Conservation (phyloP, 768 basidiomycete genomes). For the Melanogaster broomeanus region DNA sequence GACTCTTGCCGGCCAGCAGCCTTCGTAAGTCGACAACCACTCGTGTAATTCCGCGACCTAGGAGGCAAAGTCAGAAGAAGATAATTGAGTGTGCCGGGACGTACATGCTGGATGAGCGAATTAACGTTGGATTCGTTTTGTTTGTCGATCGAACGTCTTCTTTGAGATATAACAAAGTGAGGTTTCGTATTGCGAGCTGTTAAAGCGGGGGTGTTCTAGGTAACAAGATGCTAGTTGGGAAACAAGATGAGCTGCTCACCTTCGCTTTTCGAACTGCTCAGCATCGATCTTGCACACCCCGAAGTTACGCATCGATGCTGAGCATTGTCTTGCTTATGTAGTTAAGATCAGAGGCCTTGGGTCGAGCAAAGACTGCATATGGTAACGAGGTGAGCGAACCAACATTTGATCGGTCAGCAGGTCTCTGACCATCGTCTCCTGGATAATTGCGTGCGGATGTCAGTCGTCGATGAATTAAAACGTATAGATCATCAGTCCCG, state of each 20-base stretch:
- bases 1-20: conserved; percentile 1
- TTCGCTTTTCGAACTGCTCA: neutral
- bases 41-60: neutral
- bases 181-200: neutral
- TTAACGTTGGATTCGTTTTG: neutral
- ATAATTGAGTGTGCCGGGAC: neutral
- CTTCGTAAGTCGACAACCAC: neutral
- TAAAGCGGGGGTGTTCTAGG: neutral
- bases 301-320: neutral
- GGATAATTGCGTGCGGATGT: neutral
- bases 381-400: neutral
- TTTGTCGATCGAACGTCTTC: neutral
- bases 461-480: neutral
- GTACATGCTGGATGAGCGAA: neutral
- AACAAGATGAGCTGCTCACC: neutral
- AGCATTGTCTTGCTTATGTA: neutral
- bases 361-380: neutral
- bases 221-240: neutral
- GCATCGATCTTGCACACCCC: neutral
- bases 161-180: neutral
- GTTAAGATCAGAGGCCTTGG: neutral
- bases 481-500: neutral
- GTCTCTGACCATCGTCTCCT: neutral
- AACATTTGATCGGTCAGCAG: neutral
- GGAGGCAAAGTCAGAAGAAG: neutral